Evolutionary conservation across 1,284 basidiomycete species (phyloP).

Genomic region (Melampsora larici-populina): DNA sequence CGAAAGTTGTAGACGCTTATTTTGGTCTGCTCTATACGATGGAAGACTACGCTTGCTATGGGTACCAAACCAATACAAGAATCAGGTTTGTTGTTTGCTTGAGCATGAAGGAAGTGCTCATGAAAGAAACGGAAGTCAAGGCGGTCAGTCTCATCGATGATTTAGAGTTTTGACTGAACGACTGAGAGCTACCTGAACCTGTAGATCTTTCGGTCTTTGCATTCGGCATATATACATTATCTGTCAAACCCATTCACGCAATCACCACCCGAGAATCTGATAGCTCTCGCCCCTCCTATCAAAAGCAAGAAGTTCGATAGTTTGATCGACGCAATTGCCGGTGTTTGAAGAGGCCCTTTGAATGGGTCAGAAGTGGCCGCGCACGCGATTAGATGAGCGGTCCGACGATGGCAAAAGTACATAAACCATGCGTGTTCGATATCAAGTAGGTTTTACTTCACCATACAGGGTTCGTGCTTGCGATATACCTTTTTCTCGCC

Average conservation of each 20-base stretch:
- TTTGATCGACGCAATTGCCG: constrained; percentile 20
- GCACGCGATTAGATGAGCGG: too few species aligned
- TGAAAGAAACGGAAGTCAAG: constrained; percentile 40
- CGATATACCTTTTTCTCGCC: neutral
- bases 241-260: constrained; percentile 36
- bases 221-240: constrained; percentile 33
- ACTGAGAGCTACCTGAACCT: neutral
- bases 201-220: constrained; percentile 37
- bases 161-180: neutral
- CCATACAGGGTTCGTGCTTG: too few species aligned
- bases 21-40: constrained; percentile 41
- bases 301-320: constrained; percentile 31
- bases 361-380: too few species aligned
- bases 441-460: too few species aligned
- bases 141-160: neutral
- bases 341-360: neutral
- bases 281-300: constrained; percentile 16
- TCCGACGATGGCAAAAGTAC: too few species aligned
- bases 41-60: constrained; percentile 40
- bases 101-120: constrained; percentile 23
- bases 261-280: constrained; percentile 13
- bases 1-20: constrained; percentile 33
- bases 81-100: constrained; percentile 33
- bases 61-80: constrained; percentile 41
- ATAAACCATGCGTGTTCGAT: too few species aligned